phyloP scores from a whole-genome alignment of 2,329 filamentous ascomycete genomes.

The Sporothrix phasma region DNA sequence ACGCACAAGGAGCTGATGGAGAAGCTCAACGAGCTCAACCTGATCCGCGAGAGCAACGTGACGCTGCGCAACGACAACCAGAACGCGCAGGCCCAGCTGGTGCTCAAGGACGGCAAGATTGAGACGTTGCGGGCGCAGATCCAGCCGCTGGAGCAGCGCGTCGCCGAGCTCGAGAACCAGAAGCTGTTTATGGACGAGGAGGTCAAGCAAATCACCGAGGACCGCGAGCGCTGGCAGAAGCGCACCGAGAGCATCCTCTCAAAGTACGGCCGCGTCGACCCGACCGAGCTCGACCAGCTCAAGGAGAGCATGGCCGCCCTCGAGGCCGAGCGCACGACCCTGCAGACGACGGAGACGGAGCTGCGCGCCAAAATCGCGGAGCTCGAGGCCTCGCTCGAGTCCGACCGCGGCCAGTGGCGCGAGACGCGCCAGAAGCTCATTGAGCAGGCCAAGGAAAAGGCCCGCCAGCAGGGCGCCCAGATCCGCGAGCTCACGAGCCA shows the following conservation, averaged over 20 bases:
- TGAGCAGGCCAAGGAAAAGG: slow-evolving; percentile 54
- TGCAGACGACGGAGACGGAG: slow-evolving; percentile 40
- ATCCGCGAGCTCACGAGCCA: slow-evolving; percentile 46
- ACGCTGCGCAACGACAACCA: slow-evolving; percentile 80
- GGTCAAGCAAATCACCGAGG: slow-evolving; percentile 77
- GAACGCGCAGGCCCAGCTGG: slow-evolving; percentile 64
- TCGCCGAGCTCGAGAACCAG: slow-evolving; percentile 74
- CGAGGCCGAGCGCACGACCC: slow-evolving; percentile 52
- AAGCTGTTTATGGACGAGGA: slow-evolving; percentile 76
- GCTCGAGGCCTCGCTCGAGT: slow-evolving; percentile 41
- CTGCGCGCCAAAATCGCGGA: slow-evolving; percentile 46
- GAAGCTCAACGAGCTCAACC: slow-evolving; percentile 88
- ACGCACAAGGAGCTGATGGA: slow-evolving; percentile 87
- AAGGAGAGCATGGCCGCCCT: slow-evolving; percentile 64
- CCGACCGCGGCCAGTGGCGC: slow-evolving; percentile 45
- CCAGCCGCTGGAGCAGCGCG: slow-evolving; percentile 69
- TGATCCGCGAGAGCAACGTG: slow-evolving; percentile 89
- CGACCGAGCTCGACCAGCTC: slow-evolving; percentile 80
- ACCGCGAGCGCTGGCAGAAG: slow-evolving; percentile 92
- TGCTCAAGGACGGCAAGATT: slow-evolving; percentile 64
- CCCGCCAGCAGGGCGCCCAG: slow-evolving; percentile 41
- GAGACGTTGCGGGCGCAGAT: slow-evolving; percentile 65
- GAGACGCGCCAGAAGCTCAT: slow-evolving; percentile 43
- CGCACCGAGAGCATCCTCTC: slow-evolving; percentile 90
- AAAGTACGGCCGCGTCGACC: slow-evolving; percentile 92